phyloP scores from a whole-genome alignment of 208 protist species.

The Wallacemonas sp. region DNA sequence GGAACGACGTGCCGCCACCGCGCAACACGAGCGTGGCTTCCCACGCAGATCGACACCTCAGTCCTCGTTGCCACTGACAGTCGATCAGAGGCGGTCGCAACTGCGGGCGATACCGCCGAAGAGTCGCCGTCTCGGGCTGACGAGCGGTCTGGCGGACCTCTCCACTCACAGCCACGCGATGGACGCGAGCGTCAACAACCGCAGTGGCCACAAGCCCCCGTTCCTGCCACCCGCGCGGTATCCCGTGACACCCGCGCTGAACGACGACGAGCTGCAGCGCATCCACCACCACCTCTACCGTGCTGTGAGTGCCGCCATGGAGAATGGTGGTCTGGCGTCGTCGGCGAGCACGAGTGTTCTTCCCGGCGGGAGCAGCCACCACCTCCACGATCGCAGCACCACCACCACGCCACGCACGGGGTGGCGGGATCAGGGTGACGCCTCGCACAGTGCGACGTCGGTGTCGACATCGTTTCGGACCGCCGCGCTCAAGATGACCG shows the following conservation, averaged over 20 bases:
- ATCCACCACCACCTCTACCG: conserved; percentile 31
- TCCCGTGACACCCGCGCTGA: conserved; percentile 27
- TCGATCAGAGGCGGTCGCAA: conserved; percentile 10
- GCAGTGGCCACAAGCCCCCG: conserved; percentile 6
- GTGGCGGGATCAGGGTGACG: too few relatives aligned
- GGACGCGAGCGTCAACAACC: not conserved
- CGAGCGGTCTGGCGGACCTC: not conserved
- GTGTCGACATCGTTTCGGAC: not conserved
- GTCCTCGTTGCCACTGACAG: not conserved
- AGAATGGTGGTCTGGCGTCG: not conserved
- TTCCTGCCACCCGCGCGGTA: conserved; percentile 34
- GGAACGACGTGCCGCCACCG: conserved; percentile 4
- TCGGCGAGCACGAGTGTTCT: conserved; percentile 15
- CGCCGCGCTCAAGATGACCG: not conserved
- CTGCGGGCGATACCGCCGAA: not conserved
- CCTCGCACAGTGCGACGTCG: too few relatives aligned
- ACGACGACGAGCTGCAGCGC: conserved; percentile 17
- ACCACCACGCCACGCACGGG: too few relatives aligned
- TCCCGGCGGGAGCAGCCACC: too few relatives aligned
- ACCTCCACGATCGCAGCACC: too few relatives aligned
- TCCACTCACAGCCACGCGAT: not conserved
- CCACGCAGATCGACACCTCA: not conserved
- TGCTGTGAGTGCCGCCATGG: conserved; percentile 24
- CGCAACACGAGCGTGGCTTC: not conserved
- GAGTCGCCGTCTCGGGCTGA: not conserved